Evolutionary conservation across 2,329 filamentous ascomycete genomes (phyloP), one percentile per base, ranked within the genome.

Genomic region (Scedosporium boydii): DNA sequence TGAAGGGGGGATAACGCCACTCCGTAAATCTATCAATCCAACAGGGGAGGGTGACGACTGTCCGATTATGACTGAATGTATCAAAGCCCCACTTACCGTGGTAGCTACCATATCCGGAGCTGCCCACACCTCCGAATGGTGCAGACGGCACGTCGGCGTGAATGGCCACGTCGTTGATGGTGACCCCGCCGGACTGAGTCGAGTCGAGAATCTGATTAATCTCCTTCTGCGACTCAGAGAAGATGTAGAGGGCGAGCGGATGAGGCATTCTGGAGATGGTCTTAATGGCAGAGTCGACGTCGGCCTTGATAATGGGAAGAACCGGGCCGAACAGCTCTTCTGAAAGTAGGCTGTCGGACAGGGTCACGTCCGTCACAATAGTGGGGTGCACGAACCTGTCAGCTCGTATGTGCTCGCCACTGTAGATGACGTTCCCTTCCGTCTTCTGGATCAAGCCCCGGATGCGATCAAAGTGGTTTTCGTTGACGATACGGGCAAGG

Each of bases 51-150:
- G 72, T 66, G 59, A 74, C 70, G 42, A 77, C 71, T 65, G 70
- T 69, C 44, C 76, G 75, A 62, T 71, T 70, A 67, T 78, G 76
- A 61, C 72, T 74, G 62, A 78, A 78, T 27, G 73, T 67, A 57
- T 75, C 72, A 70, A 83, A 75, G 42, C 80, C 78, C 69, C 77
- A 76, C 65, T 72, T 70, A 18, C 80, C 81, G 66, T 81, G 79
- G 67, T 82, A 82, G 61, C 69, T 71, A 60, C 80, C 81, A 58
- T 70, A 73, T 38, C 80, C 80, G 6, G 77, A 80, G 18, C 74
- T 71, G 29, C 81, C 81, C 21, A 82, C 74, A 41, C 81, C 80
- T 55, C 81, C 80, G 55, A 83, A 75, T 6, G 80, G 80, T 2
- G 75, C 73, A 27, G 71, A 71, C 2, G 74, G 73, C 53, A 77